phyloP scores from a whole-genome alignment of 2,329 filamentous ascomycete species.

The Aspergillus sp. region DNA sequence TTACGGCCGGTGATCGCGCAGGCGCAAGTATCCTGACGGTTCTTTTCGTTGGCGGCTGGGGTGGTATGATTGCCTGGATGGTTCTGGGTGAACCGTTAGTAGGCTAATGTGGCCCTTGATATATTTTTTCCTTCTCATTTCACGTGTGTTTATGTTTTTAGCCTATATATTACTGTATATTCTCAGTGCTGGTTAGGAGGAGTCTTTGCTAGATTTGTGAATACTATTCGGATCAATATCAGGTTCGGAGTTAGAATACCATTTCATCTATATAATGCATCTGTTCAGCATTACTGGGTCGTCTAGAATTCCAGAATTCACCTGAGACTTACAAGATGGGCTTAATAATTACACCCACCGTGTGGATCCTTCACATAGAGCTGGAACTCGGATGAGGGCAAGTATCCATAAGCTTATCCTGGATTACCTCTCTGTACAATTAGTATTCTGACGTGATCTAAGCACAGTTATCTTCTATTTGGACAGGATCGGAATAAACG shows the following conservation, averaged over 20 bases:
- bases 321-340: no score
- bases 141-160: neutral
- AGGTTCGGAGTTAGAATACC: neutral
- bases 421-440: no score
- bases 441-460: no score
- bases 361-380: no score
- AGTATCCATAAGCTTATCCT: no score
- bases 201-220: neutral
- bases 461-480: no score
- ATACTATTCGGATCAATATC: neutral
- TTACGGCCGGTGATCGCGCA: conserved; percentile 36
- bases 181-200: neutral
- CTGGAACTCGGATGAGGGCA: no score
- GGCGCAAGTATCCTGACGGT: conserved; percentile 42
- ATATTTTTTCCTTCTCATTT: neutral
- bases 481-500: no score
- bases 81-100: conserved; percentile 21
- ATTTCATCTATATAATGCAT: no score
- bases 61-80: conserved; percentile 33
- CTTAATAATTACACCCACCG: no score
- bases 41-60: conserved; percentile 28
- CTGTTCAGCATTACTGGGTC: no score
- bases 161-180: neutral
- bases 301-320: no score
- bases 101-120: neutral